Base-by-base conservation (phyloP, 192 early-diverging fungal species). In the Umbelopsis isabellina region DNA sequence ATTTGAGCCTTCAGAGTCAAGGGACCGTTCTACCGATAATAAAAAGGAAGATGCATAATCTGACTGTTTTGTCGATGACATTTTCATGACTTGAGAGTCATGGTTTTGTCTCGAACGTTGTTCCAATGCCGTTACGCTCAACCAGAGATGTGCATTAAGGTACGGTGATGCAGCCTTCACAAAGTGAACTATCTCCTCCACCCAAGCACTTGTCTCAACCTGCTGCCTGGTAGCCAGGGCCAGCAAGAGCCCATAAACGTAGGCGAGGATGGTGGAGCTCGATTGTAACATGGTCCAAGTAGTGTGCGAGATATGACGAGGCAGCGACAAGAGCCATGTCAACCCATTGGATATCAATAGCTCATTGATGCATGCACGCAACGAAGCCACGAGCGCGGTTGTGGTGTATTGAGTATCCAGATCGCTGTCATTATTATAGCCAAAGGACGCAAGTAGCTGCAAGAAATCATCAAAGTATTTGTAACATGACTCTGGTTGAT, bases 391-490 rank as follows among this genome's bases (percentile, higher is more conserved):
- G 7, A 69, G 64, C 1, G 67, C 30, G 0, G 65, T 49, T 15
- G 64, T 66, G 11, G 71, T 55, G 30, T 71, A 72, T 2, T 68
- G 64, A 18, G 35, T 23, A 20, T 45, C 64, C 12, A 45, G 66
- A 15, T 61, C 46, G 21, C 46, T 49, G 20, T 47, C 55, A 5
- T 68, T 46, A 22, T 66, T 18, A 12, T 35, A 35, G 23, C 65
- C 61, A 37, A 72, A 49, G 20, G 75, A 76, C 6, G 68, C 41
- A 8, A 77, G 67, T 5, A 77, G 44, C 11, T 52, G 70, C 33
- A 71, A 33, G n/a, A 72, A 69, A 10, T 51, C 22, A 53, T 77
- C 75, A 72, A 77, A 72, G 61, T 68, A 72, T 18, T 47, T 37
- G 22, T 68, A 77, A 20, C 67, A 68, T 37, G 72, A 30, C 7